phyloP scores from a whole-genome alignment of 768 basidiomycete genomes.

The Kwoniella dejecticola region DNA sequence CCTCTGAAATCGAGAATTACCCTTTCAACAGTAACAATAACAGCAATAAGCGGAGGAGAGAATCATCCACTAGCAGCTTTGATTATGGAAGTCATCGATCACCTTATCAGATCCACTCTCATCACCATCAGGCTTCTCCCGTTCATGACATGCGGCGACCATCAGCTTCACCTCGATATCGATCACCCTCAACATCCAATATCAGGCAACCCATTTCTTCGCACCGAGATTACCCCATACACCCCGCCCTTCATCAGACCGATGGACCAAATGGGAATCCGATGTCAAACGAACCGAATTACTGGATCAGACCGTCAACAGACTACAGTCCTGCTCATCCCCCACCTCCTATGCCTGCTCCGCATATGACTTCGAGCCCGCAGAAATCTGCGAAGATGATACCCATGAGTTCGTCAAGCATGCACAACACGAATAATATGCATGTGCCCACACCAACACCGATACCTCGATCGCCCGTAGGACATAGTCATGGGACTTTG shows the following conservation, averaged over 20 bases:
- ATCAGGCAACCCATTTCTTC: conserved; percentile 2
- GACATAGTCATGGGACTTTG: conserved; percentile 33
- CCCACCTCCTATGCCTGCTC: neutral
- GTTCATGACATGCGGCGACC: neutral
- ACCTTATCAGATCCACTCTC: neutral
- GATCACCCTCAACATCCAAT: conserved; percentile 6
- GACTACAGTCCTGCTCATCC: neutral
- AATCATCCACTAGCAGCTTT: conserved; percentile 1
- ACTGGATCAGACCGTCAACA: neutral
- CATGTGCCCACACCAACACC: neutral
- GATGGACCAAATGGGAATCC: neutral
- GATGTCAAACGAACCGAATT: neutral
- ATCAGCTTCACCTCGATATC: neutral
- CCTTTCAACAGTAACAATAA: neutral
- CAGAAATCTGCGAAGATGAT: conserved; percentile 1
- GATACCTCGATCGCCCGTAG: conserved; percentile 7
- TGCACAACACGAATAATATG: neutral
- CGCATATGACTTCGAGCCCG: neutral
- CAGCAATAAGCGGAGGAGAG: conserved; percentile 1
- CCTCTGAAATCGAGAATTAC: neutral
- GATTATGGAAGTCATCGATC: neutral
- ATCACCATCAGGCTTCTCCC: neutral
- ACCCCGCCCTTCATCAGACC: neutral
- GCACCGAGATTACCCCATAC: neutral
- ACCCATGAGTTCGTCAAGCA: neutral